phyloP scores from a whole-genome alignment of 306 rosid genomes.

The Trifolium dubium region DNA sequence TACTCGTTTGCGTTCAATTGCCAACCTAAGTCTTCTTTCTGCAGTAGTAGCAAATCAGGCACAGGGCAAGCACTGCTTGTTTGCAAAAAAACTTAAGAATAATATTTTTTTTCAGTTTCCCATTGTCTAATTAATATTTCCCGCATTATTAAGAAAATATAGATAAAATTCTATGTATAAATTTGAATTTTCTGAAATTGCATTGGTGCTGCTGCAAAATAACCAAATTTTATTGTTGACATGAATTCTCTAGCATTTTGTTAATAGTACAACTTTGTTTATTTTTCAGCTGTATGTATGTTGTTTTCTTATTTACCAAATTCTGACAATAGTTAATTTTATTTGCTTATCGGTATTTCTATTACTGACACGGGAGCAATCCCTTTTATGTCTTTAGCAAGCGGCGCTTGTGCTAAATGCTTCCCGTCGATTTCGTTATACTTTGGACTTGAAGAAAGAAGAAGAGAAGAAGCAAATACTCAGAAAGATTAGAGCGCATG shows the following conservation, averaged over 20 bases:
- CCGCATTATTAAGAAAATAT: no score
- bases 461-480: slow-evolving; percentile 72
- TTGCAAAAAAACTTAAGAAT: no score
- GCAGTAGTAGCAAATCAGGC: no score
- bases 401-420: slow-evolving; percentile 99
- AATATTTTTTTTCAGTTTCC: no score
- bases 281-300: not conserved
- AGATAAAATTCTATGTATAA: no score
- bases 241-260: not conserved
- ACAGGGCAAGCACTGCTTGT: no score
- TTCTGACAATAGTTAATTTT: not conserved
- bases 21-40: no score
- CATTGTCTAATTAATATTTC: no score
- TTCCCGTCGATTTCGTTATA: slow-evolving; percentile 99
- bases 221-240: slow-evolving; percentile 2
- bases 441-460: slow-evolving; percentile 94
- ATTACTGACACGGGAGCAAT: slow-evolving; percentile 18
- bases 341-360: slow-evolving; percentile 27
- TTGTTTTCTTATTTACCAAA: slow-evolving; percentile 10
- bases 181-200: not conserved
- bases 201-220: not conserved
- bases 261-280: not conserved
- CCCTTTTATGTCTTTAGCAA: slow-evolving; percentile 59
- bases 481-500: slow-evolving; percentile 84
- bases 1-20: no score